Evolutionary conservation across 441 rosid genomes (phyloP).

Genomic region (Arabidopsis hybrid): DNA sequence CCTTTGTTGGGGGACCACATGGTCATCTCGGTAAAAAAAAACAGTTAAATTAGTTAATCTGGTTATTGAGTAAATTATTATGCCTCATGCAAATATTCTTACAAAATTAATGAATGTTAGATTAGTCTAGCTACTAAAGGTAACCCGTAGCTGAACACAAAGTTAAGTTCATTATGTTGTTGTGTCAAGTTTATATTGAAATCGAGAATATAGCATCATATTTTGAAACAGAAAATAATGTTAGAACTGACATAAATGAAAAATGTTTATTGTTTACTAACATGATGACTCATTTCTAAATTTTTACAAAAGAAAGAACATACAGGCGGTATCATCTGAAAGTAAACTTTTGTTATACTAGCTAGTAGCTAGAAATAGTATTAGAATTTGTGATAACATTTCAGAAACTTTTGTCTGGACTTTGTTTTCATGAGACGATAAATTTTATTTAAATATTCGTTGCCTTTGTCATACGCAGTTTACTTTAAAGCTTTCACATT

Average conservation of each 20-base stretch:
- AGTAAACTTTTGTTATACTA: conserved; percentile 15
- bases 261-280: too few species aligned
- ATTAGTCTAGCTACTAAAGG: background rate
- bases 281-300: background rate
- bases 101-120: background rate
- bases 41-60: conserved; percentile 22
- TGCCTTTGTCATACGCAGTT: conserved; percentile 49
- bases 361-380: background rate
- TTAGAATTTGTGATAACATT: background rate
- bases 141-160: background rate
- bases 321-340: background rate
- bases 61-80: conserved; percentile 17
- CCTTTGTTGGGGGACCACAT: conserved; percentile 38
- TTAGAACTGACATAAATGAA: too few species aligned
- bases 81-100: background rate
- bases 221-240: too few species aligned
- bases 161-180: background rate
- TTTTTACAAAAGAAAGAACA: background rate
- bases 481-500: conserved; percentile 4
- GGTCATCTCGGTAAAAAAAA: conserved; percentile 51
- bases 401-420: background rate
- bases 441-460: conserved; percentile 32
- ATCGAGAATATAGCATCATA: too few species aligned
- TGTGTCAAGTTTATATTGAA: too few species aligned
- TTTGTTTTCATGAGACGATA: background rate